A percentile compares a stretch with the other conserved stretches of the same genome.
Conservation (phyloP, 164 flowering plant genomes). For the Vitis cinerea region DNA sequence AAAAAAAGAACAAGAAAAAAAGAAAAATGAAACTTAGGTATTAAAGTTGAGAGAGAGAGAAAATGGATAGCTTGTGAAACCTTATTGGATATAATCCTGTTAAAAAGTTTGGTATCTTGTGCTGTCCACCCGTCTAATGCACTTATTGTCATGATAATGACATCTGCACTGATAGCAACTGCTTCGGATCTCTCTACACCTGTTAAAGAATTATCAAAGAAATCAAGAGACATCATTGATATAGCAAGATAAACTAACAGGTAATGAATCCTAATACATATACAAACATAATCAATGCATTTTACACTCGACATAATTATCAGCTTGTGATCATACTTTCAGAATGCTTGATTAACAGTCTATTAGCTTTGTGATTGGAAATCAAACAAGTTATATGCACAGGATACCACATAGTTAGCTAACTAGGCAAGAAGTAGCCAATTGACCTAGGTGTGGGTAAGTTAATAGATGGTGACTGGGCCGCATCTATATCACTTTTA, state of each 20-base stretch:
- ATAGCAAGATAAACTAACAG: neutral
- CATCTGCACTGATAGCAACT: constrained; percentile 89
- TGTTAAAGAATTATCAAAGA: constrained; percentile 21
- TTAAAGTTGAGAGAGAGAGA: constrained; percentile 5
- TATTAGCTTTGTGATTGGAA: no score
- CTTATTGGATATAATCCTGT: constrained; percentile 63
- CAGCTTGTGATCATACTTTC: no score
- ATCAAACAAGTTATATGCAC: no score
- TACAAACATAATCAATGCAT: no score
- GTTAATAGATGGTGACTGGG: no score
- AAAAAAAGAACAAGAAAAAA: neutral
- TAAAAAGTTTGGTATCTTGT: constrained; percentile 69
- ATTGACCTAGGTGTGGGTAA: no score
- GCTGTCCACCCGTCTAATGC: constrained; percentile 94
- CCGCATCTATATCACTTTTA: no score
- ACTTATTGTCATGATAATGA: constrained; percentile 79
- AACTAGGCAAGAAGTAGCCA: no score
- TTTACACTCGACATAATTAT: no score
- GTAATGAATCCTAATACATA: neutral
- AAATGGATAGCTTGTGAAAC: constrained; percentile 21
- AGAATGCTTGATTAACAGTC: no score
- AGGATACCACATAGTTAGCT: no score
- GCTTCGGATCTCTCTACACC: constrained; percentile 97
- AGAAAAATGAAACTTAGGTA: neutral
- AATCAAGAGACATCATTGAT: neutral